Conservation (phyloP, 257 asterid genomes). For the Jaltomata sinuosa region DNA sequence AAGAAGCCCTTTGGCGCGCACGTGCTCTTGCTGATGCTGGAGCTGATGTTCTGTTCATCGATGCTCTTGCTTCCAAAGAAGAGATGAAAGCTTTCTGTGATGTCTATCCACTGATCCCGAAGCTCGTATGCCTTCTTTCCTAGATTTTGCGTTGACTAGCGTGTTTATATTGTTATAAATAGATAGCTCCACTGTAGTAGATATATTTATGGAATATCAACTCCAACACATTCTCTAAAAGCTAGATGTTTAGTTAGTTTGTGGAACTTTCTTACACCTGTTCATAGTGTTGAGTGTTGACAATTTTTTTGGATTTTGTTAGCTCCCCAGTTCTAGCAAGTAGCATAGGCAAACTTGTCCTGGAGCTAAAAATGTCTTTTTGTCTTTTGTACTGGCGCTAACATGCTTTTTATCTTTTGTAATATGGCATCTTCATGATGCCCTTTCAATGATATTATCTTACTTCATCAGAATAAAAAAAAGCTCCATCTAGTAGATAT, state of each 20-base stretch:
- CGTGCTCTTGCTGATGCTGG: conserved; percentile 88
- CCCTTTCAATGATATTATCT: neutral
- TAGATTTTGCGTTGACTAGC: neutral
- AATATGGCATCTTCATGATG: neutral
- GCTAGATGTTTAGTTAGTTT: neutral
- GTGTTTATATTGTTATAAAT: neutral
- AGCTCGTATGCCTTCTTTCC: conserved; percentile 44
- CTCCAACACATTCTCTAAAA: neutral
- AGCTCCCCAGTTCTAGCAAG: neutral
- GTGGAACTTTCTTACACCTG: neutral
- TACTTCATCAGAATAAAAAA: neutral
- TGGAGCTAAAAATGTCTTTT: neutral
- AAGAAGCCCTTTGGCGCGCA: conserved; percentile 85
- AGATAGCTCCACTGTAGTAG: neutral
- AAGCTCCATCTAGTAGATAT: neutral
- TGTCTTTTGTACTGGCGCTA: neutral
- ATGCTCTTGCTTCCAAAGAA: conserved; percentile 86
- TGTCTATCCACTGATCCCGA: conserved; percentile 69
- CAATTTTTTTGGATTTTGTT: neutral
- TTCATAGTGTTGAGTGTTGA: neutral
- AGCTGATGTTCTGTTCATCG: conserved; percentile 89
- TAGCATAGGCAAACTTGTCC: neutral
- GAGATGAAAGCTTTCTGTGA: conserved; percentile 88
- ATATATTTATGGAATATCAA: neutral
- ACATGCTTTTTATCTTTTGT: neutral